phyloP scores from a whole-genome alignment of 139 green algal genomes.

The Deuterostichococcus epilithicus region DNA sequence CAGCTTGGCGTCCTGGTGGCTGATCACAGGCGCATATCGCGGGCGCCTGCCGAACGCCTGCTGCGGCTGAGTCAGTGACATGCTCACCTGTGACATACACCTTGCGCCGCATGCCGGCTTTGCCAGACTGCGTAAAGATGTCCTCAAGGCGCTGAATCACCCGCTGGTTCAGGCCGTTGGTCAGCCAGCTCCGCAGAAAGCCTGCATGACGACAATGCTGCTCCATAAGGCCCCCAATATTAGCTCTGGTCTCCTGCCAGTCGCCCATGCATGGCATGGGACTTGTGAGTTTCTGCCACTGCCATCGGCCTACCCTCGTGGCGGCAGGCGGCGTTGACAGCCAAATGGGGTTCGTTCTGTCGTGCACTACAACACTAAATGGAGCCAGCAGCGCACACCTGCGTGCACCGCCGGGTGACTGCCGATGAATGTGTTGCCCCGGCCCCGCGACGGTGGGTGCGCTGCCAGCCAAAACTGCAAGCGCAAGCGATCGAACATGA shows the following conservation, averaged over 20 bases:
- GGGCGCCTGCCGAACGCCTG: too few relatives aligned
- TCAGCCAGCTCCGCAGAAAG: constrained; percentile 18
- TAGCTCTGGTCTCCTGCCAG: too few relatives aligned
- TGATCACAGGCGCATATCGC: too few relatives aligned
- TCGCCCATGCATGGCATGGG: too few relatives aligned
- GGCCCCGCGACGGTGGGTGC: neutral
- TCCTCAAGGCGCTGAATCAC: constrained; percentile 10
- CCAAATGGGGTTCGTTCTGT: too few relatives aligned
- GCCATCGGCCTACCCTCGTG: too few relatives aligned
- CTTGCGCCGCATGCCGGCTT: neutral
- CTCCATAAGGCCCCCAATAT: neutral
- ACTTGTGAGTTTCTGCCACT: too few relatives aligned
- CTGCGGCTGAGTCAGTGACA: too few relatives aligned
- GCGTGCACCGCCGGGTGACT: neutral
- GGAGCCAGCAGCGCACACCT: too few relatives aligned
- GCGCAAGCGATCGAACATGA: neutral
- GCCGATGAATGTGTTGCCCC: neutral
- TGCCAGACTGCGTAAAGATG: neutral
- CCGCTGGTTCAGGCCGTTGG: constrained; percentile 12
- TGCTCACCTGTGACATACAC: constrained; percentile 21
- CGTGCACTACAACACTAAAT: too few relatives aligned
- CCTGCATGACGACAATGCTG: constrained; percentile 1
- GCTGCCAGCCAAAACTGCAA: neutral
- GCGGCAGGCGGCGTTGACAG: too few relatives aligned
- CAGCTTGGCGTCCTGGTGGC: too few relatives aligned